Percentiles rank a stretch among this genome's conserved stretches.
These are phyloP conservation scores for Globisporangium iwayamae DNA, from an alignment of 352 stramenopile species.

Conservation along the genomic window DNA sequence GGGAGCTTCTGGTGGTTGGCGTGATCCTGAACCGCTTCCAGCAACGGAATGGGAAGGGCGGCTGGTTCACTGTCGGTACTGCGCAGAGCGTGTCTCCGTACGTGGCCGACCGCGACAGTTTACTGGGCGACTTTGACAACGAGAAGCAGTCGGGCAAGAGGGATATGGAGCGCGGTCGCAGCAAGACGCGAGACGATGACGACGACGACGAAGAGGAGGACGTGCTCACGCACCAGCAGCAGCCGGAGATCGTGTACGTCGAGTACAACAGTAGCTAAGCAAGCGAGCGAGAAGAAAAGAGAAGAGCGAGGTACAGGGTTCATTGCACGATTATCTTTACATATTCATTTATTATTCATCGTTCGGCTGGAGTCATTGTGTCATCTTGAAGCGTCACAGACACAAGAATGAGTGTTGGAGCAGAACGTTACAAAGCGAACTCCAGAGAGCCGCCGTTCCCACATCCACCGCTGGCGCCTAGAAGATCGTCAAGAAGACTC, in stretches of 20 bases:
- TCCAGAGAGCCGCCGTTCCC: neutral
- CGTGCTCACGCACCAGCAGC: constrained; percentile 24
- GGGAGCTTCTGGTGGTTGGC: constrained; percentile 58
- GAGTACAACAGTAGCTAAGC: constrained; percentile 22
- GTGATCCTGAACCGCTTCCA: constrained; percentile 51
- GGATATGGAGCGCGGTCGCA: constrained; percentile 8
- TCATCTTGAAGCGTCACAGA: neutral
- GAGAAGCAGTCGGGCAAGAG: constrained; percentile 4
- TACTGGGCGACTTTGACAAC: constrained; percentile 24
- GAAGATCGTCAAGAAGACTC: constrained; percentile 6
- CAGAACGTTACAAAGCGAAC: neutral
- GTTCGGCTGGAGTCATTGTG: too few species aligned
- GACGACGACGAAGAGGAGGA: constrained; percentile 46
- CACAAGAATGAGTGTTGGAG: neutral
- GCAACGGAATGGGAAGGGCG: constrained; percentile 24
- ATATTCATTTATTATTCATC: constrained; percentile 1
- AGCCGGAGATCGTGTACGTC: constrained; percentile 32
- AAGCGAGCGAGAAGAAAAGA: neutral
- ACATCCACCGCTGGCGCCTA: neutral
- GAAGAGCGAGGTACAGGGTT: neutral
- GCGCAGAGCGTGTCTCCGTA: constrained; percentile 42
- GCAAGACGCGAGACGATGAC: constrained; percentile 20
- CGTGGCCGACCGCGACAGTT: constrained; percentile 43
- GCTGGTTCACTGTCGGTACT: constrained; percentile 11
- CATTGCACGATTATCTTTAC: neutral